Conservation (phyloP, 2,329 filamentous ascomycete genomes). For the Fusarium nematophilum region DNA sequence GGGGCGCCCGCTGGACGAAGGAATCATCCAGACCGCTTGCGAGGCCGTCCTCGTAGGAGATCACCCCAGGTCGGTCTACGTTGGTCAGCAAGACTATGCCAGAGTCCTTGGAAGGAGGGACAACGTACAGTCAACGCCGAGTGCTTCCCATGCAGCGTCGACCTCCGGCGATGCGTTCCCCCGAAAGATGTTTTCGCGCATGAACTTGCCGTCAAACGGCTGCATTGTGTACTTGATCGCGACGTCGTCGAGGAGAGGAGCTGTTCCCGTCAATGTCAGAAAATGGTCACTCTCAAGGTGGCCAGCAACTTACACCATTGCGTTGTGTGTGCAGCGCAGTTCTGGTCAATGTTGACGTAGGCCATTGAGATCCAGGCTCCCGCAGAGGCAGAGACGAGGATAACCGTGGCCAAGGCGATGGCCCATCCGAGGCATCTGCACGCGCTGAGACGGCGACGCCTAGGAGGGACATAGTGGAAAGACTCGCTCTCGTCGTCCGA, state of each 20-base stretch:
- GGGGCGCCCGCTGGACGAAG: conserved; percentile 65
- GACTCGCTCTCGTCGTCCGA: conserved; percentile 35
- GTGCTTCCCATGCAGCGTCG: conserved; percentile 65
- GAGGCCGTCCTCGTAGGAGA: conserved; percentile 61
- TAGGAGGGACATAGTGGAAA: conserved; percentile 26
- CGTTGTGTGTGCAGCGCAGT: conserved; percentile 47
- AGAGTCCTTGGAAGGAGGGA: fast-evolving
- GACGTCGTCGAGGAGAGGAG: conserved; percentile 50
- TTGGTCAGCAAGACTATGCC: conserved; percentile 4
- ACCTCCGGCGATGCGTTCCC: conserved; percentile 62
- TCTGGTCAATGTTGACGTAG: conserved; percentile 37
- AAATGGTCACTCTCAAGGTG: fast-evolving
- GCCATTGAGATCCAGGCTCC: conserved; percentile 39
- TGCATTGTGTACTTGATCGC: conserved; percentile 47
- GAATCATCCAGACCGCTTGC: conserved; percentile 62
- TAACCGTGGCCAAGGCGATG: conserved; percentile 4
- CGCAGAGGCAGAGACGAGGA: conserved; percentile 28
- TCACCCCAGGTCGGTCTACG: conserved; percentile 58
- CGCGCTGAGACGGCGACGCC: conserved; percentile 20
- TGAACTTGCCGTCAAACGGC: conserved; percentile 67
- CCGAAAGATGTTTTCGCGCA: conserved; percentile 65
- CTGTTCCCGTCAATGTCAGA: conserved; percentile 30
- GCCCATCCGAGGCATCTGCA: conserved; percentile 29
- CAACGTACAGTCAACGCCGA: conserved; percentile 58
- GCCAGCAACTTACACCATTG: conserved; percentile 50